Conservation (phyloP, 2,329 filamentous ascomycete species). For the Spiromastix sp. region DNA sequence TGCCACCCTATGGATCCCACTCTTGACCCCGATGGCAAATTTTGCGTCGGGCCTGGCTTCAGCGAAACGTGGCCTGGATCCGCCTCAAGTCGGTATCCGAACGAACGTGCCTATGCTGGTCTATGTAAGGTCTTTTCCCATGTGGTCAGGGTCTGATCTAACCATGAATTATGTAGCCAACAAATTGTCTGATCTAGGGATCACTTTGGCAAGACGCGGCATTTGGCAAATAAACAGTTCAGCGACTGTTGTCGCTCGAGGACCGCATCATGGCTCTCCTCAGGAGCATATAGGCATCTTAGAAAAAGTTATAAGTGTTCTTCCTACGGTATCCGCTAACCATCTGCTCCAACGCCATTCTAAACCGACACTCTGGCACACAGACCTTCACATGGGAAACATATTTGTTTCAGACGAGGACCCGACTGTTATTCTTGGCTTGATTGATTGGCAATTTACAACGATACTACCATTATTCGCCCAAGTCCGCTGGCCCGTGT, state of each 20-base stretch:
- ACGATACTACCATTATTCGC: slow-evolving; percentile 13
- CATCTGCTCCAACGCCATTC: not conserved
- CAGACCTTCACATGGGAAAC: slow-evolving; percentile 15
- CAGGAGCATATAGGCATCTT: not conserved
- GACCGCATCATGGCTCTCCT: not conserved
- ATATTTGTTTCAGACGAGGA: slow-evolving; percentile 14
- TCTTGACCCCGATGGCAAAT: no score
- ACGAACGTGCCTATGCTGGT: no score
- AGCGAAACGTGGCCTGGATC: no score
- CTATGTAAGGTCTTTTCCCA: no score
- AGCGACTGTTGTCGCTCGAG: not conserved
- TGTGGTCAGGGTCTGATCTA: no score
- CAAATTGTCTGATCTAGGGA: not conserved
- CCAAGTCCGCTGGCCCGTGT: slow-evolving; percentile 9
- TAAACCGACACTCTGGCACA: slow-evolving; percentile 14
- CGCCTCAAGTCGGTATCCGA: no score
- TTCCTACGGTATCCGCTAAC: not conserved
- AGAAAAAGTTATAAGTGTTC: not conserved
- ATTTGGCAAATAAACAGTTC: not conserved
- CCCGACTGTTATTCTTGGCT: slow-evolving; percentile 10
- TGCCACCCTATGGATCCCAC: no score
- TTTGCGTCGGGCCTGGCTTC: no score
- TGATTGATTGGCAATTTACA: slow-evolving; percentile 17
- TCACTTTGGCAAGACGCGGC: not conserved
- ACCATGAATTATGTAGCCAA: no score